Percentiles rank a stretch among this genome's conserved stretches.
Evolutionary conservation across 495 filamentous ascomycete species (phyloP).

Genomic region (Pyrenopolyporus hunteri): DNA sequence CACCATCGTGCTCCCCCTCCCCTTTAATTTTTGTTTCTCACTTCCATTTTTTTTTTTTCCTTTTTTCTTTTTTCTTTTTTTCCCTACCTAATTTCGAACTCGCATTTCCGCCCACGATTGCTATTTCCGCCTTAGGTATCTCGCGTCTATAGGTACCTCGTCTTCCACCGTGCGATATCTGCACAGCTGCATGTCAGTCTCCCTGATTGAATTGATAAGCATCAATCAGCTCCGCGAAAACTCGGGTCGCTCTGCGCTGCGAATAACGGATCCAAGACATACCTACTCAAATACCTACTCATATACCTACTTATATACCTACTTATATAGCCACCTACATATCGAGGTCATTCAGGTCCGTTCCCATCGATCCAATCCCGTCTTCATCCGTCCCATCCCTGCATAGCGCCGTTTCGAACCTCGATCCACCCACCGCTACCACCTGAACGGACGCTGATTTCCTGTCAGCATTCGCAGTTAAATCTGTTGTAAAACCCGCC

Average conservation of each 20-base stretch:
- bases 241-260: neutral
- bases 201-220: neutral
- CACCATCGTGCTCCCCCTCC: neutral
- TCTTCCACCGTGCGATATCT: neutral
- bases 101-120: too few relatives aligned
- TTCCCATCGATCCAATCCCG: slow-evolving; percentile 26
- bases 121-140: too few relatives aligned
- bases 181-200: slow-evolving; percentile 4
- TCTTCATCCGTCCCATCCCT: slow-evolving; percentile 32
- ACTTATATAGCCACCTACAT: neutral
- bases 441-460: neutral
- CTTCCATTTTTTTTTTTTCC: neutral
- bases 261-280: neutral
- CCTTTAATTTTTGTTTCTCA: neutral
- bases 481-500: slow-evolving; percentile 24
- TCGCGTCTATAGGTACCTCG: too few relatives aligned
- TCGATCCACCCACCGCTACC: slow-evolving; percentile 26
- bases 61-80: neutral
- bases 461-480: slow-evolving; percentile 14
- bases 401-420: slow-evolving; percentile 35
- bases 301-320: neutral
- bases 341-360: slow-evolving; percentile 3
- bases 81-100: neutral
- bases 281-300: neutral
- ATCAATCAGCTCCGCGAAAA: neutral